Evolutionary conservation across 495 filamentous ascomycete species (phyloP), one percentile per base, ranked within the genome.

Genomic region (Penicillium coprophilum): DNA sequence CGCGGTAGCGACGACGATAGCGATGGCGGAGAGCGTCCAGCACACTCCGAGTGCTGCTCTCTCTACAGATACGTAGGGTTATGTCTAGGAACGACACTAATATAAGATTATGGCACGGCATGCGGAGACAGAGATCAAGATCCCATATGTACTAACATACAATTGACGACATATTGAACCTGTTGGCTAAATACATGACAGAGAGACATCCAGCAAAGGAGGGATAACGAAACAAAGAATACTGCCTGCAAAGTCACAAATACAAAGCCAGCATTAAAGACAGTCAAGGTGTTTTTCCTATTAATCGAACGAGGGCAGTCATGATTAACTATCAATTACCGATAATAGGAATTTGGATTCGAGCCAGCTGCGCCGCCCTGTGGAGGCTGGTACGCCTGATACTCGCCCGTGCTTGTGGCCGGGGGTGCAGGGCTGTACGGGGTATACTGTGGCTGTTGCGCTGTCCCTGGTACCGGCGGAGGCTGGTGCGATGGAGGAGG

Each of bases 351-450:
- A 52, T 71, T 68, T 5, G 76, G 76, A 55, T 77, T 78, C 19
- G 69, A 65, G 48, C 63, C 69, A 28, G 72, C 46, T 8, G 61
- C 60, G 3, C 65, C 68, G 12, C 64, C 64, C 46, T 69, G 67
- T 19, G 78, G 59, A 20, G 76, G 70, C 48, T 78, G 77, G 59
- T 84, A 85, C 15, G 80, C 71, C 57, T 82, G 80, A 60, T 85
- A 85, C 30, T 72, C 72, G 10, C 62, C 68, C 32, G 54, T 61
- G 39, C 61, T 57, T 40, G 77, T 59, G 21, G 70, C 66, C 9
- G 62, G 62, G 49, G 72, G 56, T 12, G 68, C 67, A 7, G 75
- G 62, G 6, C 52, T 71, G 41, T 70, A 60, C 3, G 70, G 60
- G 10, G 77, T 70, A 57, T 80, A 82, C 20, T 76, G 74, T 17